Conservation (phyloP, 148 eudicot species). For the Silene conica region DNA sequence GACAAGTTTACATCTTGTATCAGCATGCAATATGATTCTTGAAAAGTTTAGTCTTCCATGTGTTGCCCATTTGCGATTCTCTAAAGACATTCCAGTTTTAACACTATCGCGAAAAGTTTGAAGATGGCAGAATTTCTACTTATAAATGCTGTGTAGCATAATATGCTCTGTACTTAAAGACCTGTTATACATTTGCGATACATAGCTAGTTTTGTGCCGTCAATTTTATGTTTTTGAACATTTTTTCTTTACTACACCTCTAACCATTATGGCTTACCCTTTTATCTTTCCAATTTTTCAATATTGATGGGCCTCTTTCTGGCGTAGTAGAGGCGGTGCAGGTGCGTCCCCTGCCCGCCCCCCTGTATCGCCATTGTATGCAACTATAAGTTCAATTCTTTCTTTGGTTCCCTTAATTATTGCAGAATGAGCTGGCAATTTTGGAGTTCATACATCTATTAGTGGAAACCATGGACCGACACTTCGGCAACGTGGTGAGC, state of each 20-base stretch:
- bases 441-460: conserved; percentile 92
- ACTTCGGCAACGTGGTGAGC: conserved; percentile 96
- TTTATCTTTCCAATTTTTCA: not conserved
- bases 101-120: too few relatives aligned
- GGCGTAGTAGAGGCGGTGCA: too few relatives aligned
- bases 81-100: not conserved
- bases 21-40: not conserved
- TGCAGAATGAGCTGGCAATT: conserved; percentile 96
- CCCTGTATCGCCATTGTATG: too few relatives aligned
- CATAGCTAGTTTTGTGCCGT: not conserved
- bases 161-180: not conserved
- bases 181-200: not conserved
- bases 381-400: too few relatives aligned
- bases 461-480: conserved; percentile 99
- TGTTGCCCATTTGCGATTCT: not conserved
- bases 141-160: not conserved
- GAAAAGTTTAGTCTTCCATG: not conserved
- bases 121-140: not conserved
- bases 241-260: not conserved
- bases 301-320: too few relatives aligned
- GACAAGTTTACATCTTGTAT: not conserved
- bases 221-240: not conserved
- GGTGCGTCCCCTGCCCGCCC: too few relatives aligned
- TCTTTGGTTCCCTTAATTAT: not conserved
- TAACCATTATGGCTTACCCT: not conserved